Evolutionary conservation across 2,329 filamentous ascomycete species (phyloP).

Genomic region (Aspergillus felis): DNA sequence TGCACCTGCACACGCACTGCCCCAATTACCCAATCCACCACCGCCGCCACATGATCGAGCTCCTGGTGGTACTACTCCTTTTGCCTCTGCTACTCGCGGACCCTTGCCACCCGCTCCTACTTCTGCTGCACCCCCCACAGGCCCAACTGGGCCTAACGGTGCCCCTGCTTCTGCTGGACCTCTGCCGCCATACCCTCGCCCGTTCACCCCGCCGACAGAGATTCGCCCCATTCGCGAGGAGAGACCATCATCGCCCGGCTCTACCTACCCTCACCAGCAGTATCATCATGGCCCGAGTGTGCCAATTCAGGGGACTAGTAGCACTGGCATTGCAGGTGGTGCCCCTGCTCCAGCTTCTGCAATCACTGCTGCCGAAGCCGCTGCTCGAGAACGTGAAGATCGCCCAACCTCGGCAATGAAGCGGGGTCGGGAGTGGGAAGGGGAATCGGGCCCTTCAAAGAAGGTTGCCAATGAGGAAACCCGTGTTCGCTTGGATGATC

Average conservation of each 20-base stretch:
- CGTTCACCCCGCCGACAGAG: conserved; percentile 77
- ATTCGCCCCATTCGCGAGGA: conserved; percentile 78
- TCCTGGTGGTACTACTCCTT: conserved; percentile 26
- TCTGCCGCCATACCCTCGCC: conserved; percentile 69
- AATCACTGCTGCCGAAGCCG: conserved; percentile 64
- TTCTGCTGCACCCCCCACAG: conserved; percentile 28
- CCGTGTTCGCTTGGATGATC: conserved; percentile 79
- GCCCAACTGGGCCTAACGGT: conserved; percentile 57
- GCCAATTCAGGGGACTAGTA: conserved; percentile 28
- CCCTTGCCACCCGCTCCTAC: conserved; percentile 37
- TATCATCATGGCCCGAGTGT: conserved; percentile 72
- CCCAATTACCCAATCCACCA: conserved; percentile 47
- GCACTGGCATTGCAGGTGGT: conserved; percentile 63
- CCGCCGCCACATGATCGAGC: conserved; percentile 40
- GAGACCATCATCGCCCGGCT: conserved; percentile 85
- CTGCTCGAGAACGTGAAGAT: conserved; percentile 63
- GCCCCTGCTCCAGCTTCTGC: conserved; percentile 64
- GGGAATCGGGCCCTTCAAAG: conserved; percentile 65
- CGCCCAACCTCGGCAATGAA: conserved; percentile 79
- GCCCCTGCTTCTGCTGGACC: conserved; percentile 48
- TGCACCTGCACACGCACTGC: conserved; percentile 47
- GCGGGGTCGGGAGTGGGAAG: conserved; percentile 88
- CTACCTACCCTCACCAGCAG: conserved; percentile 75
- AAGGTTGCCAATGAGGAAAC: conserved; percentile 87
- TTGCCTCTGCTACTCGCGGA: conserved; percentile 37